Evolutionary conservation across 768 basidiomycete species (phyloP), one percentile per base, ranked within the genome.

Genomic region (Rhodosporidiobolus odoratus): DNA sequence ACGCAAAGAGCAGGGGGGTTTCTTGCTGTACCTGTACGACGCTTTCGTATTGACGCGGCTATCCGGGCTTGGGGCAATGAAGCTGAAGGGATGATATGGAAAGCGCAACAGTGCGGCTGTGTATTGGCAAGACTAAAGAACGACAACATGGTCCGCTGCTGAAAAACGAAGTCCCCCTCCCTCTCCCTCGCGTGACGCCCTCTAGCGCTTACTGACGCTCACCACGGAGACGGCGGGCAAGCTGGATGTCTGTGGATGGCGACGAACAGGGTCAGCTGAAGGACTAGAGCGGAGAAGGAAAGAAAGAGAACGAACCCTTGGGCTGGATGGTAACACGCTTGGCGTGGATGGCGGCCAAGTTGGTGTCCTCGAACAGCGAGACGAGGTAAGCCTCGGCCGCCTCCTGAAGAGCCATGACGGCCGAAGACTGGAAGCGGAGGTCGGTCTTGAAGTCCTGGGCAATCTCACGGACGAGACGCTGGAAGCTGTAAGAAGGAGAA

Each of bases 371-470:
- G 78, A 82, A 82, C 71, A 83, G 79, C 66, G 81, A 82, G 79
- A 83, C 83, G 73, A 84, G 82, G 82, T 84, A 84, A 40, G 83
- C 83, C 79, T 84, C 83, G 58, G 83, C 82, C 35, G 83, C 83
- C 78, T 84, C 83, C 79, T 84, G 83, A 67, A 84, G 81, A 56
- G 83, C 83, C 79, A 83, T 80, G 74, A 84, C 82, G 74, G 83
- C 83, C 41, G 82, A 83, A 34, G 82, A 83, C 76, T 84, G 83
- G 82, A 83, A 83, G 65, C 82, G 81, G 72, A 83, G 79, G 75
- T 82, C 80, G 61, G 81, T 82, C 83, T 89, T 89, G 84, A 88
- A 88, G 81, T 90, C 88, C 81, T 89, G 88, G 58, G 88, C 88
- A 75, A 89, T 90, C 79, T 89, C 88, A 81, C 88, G 86, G 70